Base-by-base conservation (phyloP, 768 basidiomycete genomes). In the Suillus placidus region DNA sequence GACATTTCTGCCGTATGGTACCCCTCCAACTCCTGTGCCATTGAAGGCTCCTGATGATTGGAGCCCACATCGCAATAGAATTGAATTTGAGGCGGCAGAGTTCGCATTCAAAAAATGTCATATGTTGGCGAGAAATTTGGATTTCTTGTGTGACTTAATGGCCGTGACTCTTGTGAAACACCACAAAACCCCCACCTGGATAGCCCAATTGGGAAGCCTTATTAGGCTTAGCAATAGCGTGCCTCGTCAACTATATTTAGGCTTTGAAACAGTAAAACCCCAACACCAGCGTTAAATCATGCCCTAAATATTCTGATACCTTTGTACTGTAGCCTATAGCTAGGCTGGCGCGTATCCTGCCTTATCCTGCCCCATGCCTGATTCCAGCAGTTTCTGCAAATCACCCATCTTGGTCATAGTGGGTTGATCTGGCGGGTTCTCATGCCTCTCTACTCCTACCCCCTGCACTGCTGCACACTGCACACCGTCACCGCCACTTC, bases 31-130 rank as follows among this genome's bases (percentile, higher is more conserved):
- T 47, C 34, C 64, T 8, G 38, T n/a, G 20, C 54, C 57, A 6
- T 32, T 43, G 5, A 37, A 34, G 26, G 23, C 54, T 35, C 23
- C 26, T 6, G 35, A 60, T 18, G 64, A 69, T 43, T 73, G 65
- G 68, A 64, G 14, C 20, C 43, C 43, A 9, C 20, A 45, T 20
- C 20, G 20, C 43, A 45, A 20, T 20, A 18, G 43, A 4, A 38
- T 67, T 4, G n/a, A 70, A 10, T 74, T 74, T 35, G 71, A 74
- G 51, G 61, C 66, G 0, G 69, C 71, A 2, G 69, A 70, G 12
- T 70, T 74, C 23, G 62, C 73, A 6, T 76, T 65, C 52, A 55
- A 51, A 23, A 42, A 60, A 18, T 64, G 49, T 23, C 70, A 76
- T 32, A 71, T 73, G 69, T 70, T 71, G 16, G 69, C 67, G 0